Evolutionary conservation across 257 asterid species (phyloP), one percentile per base, ranked within the genome.

Genomic region (Solanum stenotomum): DNA sequence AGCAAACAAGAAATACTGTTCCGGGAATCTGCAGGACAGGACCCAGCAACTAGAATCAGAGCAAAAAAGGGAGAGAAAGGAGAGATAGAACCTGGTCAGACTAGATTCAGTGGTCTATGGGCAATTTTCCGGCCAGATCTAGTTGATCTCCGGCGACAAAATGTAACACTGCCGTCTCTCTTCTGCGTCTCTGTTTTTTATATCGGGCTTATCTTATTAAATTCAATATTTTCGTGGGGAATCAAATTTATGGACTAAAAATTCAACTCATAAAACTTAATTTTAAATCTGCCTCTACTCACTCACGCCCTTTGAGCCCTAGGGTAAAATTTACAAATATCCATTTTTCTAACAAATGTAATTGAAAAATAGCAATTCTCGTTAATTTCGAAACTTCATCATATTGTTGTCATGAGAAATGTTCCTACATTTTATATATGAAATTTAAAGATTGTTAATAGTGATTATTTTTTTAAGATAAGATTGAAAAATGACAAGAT

Each of bases 111-210:
- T n/a, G n/a, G n/a, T n/a, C n/a, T n/a, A n/a, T n/a, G n/a, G n/a
- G n/a, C n/a, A n/a, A n/a, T n/a, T n/a, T n/a, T n/a, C n/a, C n/a
- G n/a, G n/a, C n/a, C n/a, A n/a, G n/a, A n/a, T n/a, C n/a, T n/a
- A n/a, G n/a, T n/a, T n/a, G n/a, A n/a, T n/a, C n/a, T n/a, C n/a
- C n/a, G n/a, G n/a, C n/a, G n/a, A n/a, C n/a, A n/a, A n/a, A n/a
- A n/a, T n/a, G n/a, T n/a, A n/a, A n/a, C n/a, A n/a, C n/a, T n/a
- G n/a, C n/a, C n/a, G n/a, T n/a, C n/a, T n/a, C n/a, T n/a, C n/a
- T n/a, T n/a, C n/a, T n/a, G n/a, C n/a, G n/a, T n/a, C 65, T 18
- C 1, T 49, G 3, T 49, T 49, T 59, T 0, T 65, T 0, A 65
- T 65, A n/a, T n/a, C 71, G 4, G 3, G 27, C 14, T 65, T 65